Conservation (phyloP, 2,329 filamentous ascomycete species). For the Paramyrothecium roridum region DNA sequence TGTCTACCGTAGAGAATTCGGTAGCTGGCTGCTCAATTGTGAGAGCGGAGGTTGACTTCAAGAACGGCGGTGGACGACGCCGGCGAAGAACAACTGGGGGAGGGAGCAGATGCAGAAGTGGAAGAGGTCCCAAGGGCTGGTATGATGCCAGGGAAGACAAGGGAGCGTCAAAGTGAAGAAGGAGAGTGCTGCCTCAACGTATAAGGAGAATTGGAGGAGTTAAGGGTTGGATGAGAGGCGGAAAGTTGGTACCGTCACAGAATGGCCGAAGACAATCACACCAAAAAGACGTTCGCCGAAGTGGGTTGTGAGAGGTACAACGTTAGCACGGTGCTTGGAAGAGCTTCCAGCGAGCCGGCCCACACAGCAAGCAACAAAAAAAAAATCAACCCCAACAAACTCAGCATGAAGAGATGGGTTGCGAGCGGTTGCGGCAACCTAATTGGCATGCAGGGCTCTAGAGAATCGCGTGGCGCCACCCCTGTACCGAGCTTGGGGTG, state of each 20-base stretch:
- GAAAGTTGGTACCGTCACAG: too few species aligned
- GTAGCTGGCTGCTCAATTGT: neutral
- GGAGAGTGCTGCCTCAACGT: neutral
- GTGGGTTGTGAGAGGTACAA: conserved; percentile 2
- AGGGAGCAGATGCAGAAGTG: neutral
- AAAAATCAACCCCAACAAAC: neutral
- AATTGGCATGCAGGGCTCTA: neutral
- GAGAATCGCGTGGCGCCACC: neutral
- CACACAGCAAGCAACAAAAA: too few species aligned
- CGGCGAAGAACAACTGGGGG: neutral
- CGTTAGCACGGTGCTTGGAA: too few species aligned
- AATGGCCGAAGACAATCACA: neutral
- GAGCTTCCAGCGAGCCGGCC: neutral
- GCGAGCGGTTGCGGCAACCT: neutral
- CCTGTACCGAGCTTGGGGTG: neutral
- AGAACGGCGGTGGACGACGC: neutral
- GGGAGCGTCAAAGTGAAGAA: neutral
- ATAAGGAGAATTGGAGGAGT: neutral
- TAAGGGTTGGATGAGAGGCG: neutral
- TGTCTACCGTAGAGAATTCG: neutral
- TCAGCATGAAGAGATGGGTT: neutral
- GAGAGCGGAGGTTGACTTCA: neutral
- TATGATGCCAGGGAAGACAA: neutral
- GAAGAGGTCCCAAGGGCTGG: neutral
- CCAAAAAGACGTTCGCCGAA: neutral